phyloP scores from a whole-genome alignment of 169 alveolate species.

The Eimeria tenella region DNA sequence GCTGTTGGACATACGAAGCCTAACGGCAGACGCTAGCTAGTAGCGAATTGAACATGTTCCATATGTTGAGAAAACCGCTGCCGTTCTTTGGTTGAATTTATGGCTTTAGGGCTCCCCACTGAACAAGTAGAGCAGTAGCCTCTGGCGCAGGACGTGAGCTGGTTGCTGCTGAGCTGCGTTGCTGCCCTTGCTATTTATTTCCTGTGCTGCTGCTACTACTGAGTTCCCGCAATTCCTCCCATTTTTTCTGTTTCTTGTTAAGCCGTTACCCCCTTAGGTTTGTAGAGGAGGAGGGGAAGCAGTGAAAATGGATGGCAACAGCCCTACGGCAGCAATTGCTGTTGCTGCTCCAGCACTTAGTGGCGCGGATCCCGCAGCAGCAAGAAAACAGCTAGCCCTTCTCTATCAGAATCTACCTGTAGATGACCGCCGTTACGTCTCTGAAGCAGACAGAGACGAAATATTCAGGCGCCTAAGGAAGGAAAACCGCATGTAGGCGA shows the following conservation, averaged over 20 bases:
- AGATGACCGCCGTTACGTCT: constrained; percentile 72
- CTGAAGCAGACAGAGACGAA: constrained; percentile 74
- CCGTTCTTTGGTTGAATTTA: no score
- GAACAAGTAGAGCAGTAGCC: no score
- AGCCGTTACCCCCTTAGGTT: not conserved
- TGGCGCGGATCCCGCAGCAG: constrained; percentile 59
- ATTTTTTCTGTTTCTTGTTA: not conserved
- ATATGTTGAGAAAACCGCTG: no score
- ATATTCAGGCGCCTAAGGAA: constrained; percentile 67
- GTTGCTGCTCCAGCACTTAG: constrained; percentile 54
- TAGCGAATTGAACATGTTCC: no score
- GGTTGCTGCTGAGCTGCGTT: constrained; percentile 31
- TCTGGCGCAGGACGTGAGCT: not conserved
- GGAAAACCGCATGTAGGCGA: constrained; percentile 68
- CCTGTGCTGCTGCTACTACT: not conserved
- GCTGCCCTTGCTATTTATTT: constrained; percentile 5
- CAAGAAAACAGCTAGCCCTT: constrained; percentile 57
- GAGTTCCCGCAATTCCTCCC: not conserved
- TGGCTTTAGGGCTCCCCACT: no score
- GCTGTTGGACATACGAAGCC: no score
- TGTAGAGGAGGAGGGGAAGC: not conserved
- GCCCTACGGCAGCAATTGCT: constrained; percentile 61
- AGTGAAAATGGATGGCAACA: constrained; percentile 14
- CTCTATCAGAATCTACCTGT: constrained; percentile 66
- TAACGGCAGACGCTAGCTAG: no score